Base-by-base conservation (phyloP, 1,284 basidiomycete species). In the Boletus mariae region DNA sequence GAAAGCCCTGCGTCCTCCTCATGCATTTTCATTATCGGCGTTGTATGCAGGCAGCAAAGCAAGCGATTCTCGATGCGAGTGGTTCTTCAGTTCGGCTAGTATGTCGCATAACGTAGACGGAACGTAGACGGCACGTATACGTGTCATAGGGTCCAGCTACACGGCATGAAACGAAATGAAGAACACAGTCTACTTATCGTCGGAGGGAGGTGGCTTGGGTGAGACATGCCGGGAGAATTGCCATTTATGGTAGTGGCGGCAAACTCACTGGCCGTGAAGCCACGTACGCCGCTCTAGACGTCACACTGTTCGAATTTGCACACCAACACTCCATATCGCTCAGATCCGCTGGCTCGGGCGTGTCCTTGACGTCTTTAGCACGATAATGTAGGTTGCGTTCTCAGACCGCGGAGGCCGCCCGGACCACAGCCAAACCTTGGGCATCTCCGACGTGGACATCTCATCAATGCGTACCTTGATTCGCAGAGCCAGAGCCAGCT, bases 81-180 rank as follows among this genome's bases (percentile, higher is more conserved):
- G 42, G 41, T 13, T 12, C 17, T 32, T 32, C 49, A 35, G 35
- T 34, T 54, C 45, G 52, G 44, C 49, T 53, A 49, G 17, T 20
- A 12, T 7, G 7, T n/a, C 25, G 25, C 41, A 25, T 25, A 26
- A 25, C 10, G 34, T 38, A 20, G 10, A 23, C 17, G 32, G 5
- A 26, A 25, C 10, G 34, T 38, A 20, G 10, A 23, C 17, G 32
- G 5, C 13, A 15, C 13, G 23, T 35, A 47, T 57, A 42, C 46
- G 23, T 56, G 50, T 53, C 50, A 57, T 55, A 63, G 64, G 64
- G 62, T 61, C 48, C 32, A 45, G 17, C 48, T 51, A 43, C 37
- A 44, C 31, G 38, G 15, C 25, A 42, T 45, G 47, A 45, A 53
- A 53, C 52, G 51, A 59, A 42, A 38, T 38, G 37, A 38, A 20